Base-by-base conservation (phyloP, 495 filamentous ascomycete species). In the Neurospora hispaniola region DNA sequence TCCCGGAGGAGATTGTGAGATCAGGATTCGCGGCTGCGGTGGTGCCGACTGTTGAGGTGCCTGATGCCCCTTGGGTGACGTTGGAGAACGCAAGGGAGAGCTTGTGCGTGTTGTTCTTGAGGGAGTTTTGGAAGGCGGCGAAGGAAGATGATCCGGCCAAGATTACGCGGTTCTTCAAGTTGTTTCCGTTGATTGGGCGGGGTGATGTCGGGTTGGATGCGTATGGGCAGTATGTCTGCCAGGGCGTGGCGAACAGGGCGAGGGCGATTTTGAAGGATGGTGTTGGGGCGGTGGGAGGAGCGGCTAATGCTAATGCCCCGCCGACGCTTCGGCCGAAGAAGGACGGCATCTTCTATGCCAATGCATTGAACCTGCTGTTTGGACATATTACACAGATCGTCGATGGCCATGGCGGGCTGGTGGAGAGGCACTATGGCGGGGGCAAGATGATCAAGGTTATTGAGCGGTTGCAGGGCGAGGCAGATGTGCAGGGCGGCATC, bases 341-440 rank as follows among this genome's bases (percentile, higher is more conserved):
- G 59, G 90, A 92, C 76, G 85, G 92, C 14, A 92, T 95, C 81
- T 97, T 97, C 84, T 98, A 97, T 80, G 94, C 92, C 38, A 96
- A 92, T 82, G 91, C 91, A 0, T 84, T 99, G 71, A 97, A 94
- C 5, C 93, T 92, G 79, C 79, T 99, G 46, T 98, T 99, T 81
- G 96, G 98, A 80, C 95, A 99, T 82, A 95, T 99, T 75, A 96
- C 96, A 4, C 92, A 94, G 78, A 97, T 99, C 75, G 90, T 98
- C 40, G 96, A 97, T 78, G 90, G 91, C 11, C 96, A 99, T 80
- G 92, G 94, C 9, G 88, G 88, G 1, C 85, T 99, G 27, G 94
- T 99, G 3, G 95, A 97, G 82, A 89, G 91, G 48, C 95, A 98
- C 81, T 99, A 99, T 79, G 96, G 96, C 1, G 81, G 84, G 23